Percentiles rank a stretch among this genome's conserved stretches.
Evolutionary conservation across 2,329 filamentous ascomycete genomes (phyloP).

Genomic region (Xylogone sp.): DNA sequence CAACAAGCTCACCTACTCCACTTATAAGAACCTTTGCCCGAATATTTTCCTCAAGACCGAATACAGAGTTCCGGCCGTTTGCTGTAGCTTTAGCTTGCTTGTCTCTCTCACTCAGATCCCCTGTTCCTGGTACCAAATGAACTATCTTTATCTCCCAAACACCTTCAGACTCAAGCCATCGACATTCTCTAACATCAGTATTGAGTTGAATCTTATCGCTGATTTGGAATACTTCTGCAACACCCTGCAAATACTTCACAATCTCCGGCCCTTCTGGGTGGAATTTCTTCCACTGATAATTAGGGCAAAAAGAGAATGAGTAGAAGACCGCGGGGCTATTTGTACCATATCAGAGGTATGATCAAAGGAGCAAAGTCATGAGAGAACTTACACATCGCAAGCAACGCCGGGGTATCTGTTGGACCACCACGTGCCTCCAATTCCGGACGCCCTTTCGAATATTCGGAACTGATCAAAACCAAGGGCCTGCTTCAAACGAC

Average conservation of each 20-base stretch:
- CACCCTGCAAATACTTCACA: slow-evolving; percentile 46
- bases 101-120: slow-evolving; percentile 47
- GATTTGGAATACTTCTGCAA: slow-evolving; percentile 48
- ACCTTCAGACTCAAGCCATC: slow-evolving; percentile 48
- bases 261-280: slow-evolving; percentile 47
- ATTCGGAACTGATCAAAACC: slow-evolving; percentile 55
- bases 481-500: slow-evolving; percentile 47
- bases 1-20: slow-evolving; percentile 51
- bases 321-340: slow-evolving; percentile 51
- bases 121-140: slow-evolving; percentile 47
- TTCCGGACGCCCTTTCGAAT: slow-evolving; percentile 51
- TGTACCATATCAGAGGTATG: slow-evolving; percentile 12
- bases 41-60: slow-evolving; percentile 46
- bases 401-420: slow-evolving; percentile 53
- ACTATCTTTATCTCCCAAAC: slow-evolving; percentile 52
- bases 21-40: slow-evolving; percentile 51
- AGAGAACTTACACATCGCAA: slow-evolving; percentile 42
- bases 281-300: slow-evolving; percentile 45
- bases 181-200: slow-evolving; percentile 48
- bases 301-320: slow-evolving; percentile 52
- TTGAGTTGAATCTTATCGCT: slow-evolving; percentile 56
- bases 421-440: slow-evolving; percentile 53
- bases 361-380: background rate
- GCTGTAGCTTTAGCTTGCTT: slow-evolving; percentile 37
- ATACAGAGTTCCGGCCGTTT: slow-evolving; percentile 42